A percentile compares a stretch with the other conserved stretches of the same genome.
Evolutionary conservation across 1,139 yeast species (phyloP).

Genomic region (Candida albicans): DNA sequence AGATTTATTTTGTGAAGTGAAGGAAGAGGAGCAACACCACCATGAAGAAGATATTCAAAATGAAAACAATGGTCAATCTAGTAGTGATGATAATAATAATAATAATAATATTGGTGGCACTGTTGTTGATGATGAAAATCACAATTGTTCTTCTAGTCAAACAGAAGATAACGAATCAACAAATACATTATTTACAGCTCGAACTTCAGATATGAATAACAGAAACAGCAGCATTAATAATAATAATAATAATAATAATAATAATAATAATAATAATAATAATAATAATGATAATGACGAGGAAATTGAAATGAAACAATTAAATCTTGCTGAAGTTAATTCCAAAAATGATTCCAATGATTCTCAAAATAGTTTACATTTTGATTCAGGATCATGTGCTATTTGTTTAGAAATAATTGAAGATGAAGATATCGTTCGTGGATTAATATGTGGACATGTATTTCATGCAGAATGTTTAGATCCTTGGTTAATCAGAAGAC

Average conservation of each 20-base stretch:
- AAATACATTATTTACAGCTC: slow-evolving; percentile 8
- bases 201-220: not conserved
- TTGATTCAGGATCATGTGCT: slow-evolving; percentile 75
- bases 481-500: slow-evolving; percentile 75
- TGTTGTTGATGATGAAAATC: not conserved
- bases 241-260: not conserved
- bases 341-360: not conserved
- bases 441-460: slow-evolving; percentile 79
- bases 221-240: not conserved
- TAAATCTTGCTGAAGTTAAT: not conserved
- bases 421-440: slow-evolving; percentile 65
- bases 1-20: slow-evolving; percentile 32
- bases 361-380: slow-evolving; percentile 42
- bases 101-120: not conserved
- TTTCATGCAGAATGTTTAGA: slow-evolving; percentile 80
- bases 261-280: not conserved
- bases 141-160: not conserved
- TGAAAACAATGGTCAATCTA: not conserved
- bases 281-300: not conserved
- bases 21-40: slow-evolving; percentile 20
- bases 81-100: not conserved
- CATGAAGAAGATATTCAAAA: slow-evolving; percentile 5
- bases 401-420: slow-evolving; percentile 72
- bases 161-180: slow-evolving; percentile 7
- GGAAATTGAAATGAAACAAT: not conserved